Percentiles rank a stretch among this genome's conserved stretches.
Conservation (phyloP, 306 rosid species). For the Acacia confusa region DNA sequence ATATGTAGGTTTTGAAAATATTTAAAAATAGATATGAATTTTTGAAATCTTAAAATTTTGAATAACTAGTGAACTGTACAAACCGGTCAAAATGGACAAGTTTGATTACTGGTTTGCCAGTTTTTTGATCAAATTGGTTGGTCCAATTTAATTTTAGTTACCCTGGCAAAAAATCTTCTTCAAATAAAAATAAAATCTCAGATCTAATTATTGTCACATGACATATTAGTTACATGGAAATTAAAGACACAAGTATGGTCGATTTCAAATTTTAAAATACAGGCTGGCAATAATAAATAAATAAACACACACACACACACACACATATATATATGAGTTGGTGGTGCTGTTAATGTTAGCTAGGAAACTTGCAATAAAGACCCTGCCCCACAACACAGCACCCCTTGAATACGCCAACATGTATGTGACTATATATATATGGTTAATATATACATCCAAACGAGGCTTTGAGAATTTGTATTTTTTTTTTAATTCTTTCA, state of each 20-base stretch:
- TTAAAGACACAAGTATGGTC: no score
- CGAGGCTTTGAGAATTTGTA: neutral
- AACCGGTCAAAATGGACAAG: no score
- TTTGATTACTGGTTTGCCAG: no score
- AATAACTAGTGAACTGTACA: no score
- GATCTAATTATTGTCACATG: neutral
- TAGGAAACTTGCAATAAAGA: neutral
- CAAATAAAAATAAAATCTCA: no score
- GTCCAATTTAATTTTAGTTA: no score
- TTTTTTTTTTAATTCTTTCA: neutral
- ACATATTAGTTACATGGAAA: neutral
- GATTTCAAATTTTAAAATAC: neutral
- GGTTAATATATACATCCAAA: neutral
- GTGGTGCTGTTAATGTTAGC: slow-evolving; percentile 6
- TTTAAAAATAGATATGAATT: no score
- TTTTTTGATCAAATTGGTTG: no score
- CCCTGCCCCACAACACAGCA: neutral
- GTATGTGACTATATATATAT: neutral
- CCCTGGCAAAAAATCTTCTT: no score
- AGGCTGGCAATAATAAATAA: neutral
- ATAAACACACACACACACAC: no score
- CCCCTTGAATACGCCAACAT: neutral
- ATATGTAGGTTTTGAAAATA: no score
- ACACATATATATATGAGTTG: neutral
- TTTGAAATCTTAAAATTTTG: no score